These are phyloP conservation scores for Rhodotorula glutinis DNA, from an alignment of 1,284 basidiomycete genomes.

Conservation along the genomic window DNA sequence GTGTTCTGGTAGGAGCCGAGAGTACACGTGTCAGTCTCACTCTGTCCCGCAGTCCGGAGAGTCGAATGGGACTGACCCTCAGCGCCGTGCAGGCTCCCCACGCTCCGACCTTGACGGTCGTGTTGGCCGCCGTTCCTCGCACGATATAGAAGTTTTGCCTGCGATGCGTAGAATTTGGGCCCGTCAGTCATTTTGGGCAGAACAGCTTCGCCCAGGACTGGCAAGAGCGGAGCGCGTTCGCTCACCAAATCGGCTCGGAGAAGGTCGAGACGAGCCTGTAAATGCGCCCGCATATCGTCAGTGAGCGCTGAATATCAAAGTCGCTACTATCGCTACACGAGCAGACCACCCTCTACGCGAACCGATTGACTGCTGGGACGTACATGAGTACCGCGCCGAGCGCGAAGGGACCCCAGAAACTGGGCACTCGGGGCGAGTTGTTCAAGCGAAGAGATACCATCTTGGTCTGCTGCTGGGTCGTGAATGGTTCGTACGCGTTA, in stretches of 20 bases:
- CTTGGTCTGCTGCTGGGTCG: neutral
- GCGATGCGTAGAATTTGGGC: neutral
- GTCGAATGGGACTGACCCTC: constrained; percentile 17
- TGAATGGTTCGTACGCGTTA: too few species aligned
- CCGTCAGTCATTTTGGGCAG: too few species aligned
- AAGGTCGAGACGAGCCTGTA: constrained; percentile 31
- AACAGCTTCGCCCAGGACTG: neutral
- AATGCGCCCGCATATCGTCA: neutral
- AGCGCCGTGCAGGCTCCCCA: constrained; percentile 36
- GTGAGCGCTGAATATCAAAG: too few species aligned
- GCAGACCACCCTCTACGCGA: too few species aligned
- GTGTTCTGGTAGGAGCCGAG: constrained; percentile 17
- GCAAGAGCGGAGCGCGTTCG: neutral
- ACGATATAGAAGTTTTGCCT: constrained; percentile 40
- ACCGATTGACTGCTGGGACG: too few species aligned
- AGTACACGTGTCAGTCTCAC: neutral
- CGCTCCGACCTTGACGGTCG: constrained; percentile 35
- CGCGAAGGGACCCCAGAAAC: constrained; percentile 32
- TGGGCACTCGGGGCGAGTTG: constrained; percentile 35
- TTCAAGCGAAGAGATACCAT: constrained; percentile 34
- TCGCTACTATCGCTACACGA: too few species aligned
- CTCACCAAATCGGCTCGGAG: constrained; percentile 36
- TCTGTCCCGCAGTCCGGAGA: neutral
- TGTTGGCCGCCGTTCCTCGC: constrained; percentile 29
- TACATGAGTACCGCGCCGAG: constrained; percentile 31